Evolutionary conservation across 495 filamentous ascomycete genomes (phyloP), one percentile per base, ranked within the genome.

Genomic region (Gamarada debralockiae): DNA sequence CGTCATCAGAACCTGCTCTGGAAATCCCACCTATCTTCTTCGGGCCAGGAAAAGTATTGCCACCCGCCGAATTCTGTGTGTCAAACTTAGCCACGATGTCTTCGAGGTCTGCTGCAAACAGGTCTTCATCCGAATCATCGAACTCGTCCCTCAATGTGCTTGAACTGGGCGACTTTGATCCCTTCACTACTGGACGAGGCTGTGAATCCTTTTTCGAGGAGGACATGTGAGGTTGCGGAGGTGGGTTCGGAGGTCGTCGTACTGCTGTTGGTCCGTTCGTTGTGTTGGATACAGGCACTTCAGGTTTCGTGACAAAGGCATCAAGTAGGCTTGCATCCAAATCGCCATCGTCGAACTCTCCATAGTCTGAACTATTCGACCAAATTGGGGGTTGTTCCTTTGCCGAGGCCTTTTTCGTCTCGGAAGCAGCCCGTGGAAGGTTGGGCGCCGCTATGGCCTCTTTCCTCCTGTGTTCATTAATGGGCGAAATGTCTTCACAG

Each of bases 91-190:
- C 74, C 37, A 80, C 68, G 41, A 87, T 60, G 33, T 79, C 67
- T 56, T 80, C 83, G 17, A 83, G 66, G 44, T 76, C 80, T 29
- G 74, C 77, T 42, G 81, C 74, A 52, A 82, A 68, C 13, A 58
- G n/a, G 20, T 84, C 82, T 40, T 85, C 84, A 50, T 79, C 82
- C 25, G 80, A 72, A 37, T 87, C 85, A 39, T 78, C 77, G 61
- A 82, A 86, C 48, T 83, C 74, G 50, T 76, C 71, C 14, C 68
- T 60, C 33, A 17, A 23, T 8, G 24, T 27, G n/a, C 27, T 60
- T 47, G 20, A 60, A 8, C 37, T 40, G 27, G 25, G n/a, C 13
- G 23, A 22, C 21, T 2, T 18, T 51, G 44, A 52, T 50, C 17
- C 18, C 13, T 53, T 48, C 3, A 21, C 31, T 17, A 13, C 13